Percentiles rank a stretch among this genome's conserved stretches.
These are phyloP conservation scores for Clarireedia hainanense DNA, from an alignment of 2,329 filamentous ascomycete genomes.

Conservation along the genomic window DNA sequence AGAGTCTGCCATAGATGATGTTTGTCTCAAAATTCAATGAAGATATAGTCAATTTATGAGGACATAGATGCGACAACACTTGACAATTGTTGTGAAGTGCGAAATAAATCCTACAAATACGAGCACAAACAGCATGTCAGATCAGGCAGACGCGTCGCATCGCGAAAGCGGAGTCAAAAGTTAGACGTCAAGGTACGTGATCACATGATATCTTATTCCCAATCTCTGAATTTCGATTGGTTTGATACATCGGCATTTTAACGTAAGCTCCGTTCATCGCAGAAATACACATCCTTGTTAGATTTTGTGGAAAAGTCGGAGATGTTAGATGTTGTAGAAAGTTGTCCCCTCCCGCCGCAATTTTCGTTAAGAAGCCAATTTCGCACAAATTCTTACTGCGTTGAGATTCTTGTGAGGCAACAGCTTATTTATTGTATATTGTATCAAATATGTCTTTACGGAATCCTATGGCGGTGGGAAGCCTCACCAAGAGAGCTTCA, in stretches of 20 bases:
- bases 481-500: conserved; percentile 26
- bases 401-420: neutral
- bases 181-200: neutral
- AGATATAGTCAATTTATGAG: neutral
- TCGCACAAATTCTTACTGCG: neutral
- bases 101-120: neutral
- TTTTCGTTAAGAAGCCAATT: neutral
- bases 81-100: too few species aligned
- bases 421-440: neutral
- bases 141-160: conserved; percentile 6
- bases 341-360: neutral
- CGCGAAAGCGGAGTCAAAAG: neutral
- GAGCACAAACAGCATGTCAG: neutral
- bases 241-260: neutral
- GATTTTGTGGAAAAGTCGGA: neutral
- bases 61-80: too few species aligned
- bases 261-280: neutral
- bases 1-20: conserved; percentile 16
- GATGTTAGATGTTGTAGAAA: neutral
- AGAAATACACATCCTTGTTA: neutral
- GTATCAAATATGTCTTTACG: conserved; percentile 34
- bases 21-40: neutral
- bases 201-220: neutral
- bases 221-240: conserved; percentile 1
- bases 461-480: conserved; percentile 24